Evolutionary conservation across 108 stramenopile species (phyloP).

Genomic region (Stephanodiscus minutulus): DNA sequence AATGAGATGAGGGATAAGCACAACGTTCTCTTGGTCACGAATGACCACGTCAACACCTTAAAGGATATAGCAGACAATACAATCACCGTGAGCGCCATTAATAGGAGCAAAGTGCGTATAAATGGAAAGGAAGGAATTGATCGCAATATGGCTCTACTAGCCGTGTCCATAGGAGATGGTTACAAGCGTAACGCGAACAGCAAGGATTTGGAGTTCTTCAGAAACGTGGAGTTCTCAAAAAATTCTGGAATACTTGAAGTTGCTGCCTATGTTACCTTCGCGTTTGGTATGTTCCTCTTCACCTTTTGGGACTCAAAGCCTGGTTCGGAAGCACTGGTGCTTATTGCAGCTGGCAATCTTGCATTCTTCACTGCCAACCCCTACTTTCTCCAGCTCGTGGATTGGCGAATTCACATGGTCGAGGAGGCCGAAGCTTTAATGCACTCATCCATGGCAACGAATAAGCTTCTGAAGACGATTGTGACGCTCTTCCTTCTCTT

Average conservation of each 20-base stretch:
- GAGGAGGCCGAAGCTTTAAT: slow-evolving; percentile 72
- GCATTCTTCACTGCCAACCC: slow-evolving; percentile 66
- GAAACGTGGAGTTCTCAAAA: slow-evolving; percentile 55
- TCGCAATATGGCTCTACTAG: slow-evolving; percentile 53
- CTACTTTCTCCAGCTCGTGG: slow-evolving; percentile 58
- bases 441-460: slow-evolving; percentile 60
- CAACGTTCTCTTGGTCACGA: slow-evolving; percentile 72
- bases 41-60: slow-evolving; percentile 69
- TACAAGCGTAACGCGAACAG: slow-evolving; percentile 37
- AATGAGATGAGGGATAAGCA: slow-evolving; percentile 58
- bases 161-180: slow-evolving; percentile 58
- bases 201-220: slow-evolving; percentile 64
- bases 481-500: slow-evolving; percentile 49
- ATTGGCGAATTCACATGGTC: slow-evolving; percentile 64
- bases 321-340: slow-evolving; percentile 53
- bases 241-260: slow-evolving; percentile 50
- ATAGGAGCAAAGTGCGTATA: slow-evolving; percentile 58
- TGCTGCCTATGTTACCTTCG: slow-evolving; percentile 49
- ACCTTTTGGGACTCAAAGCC: slow-evolving; percentile 59
- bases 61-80: slow-evolving; percentile 69
- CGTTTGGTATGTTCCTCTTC: slow-evolving; percentile 51
- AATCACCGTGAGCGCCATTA: slow-evolving; percentile 67
- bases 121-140: slow-evolving; percentile 55
- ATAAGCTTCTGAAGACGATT: slow-evolving; percentile 55
- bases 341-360: slow-evolving; percentile 57